Evolutionary conservation across 495 filamentous ascomycete genomes (phyloP).

Genomic region (Daldinia childiae): DNA sequence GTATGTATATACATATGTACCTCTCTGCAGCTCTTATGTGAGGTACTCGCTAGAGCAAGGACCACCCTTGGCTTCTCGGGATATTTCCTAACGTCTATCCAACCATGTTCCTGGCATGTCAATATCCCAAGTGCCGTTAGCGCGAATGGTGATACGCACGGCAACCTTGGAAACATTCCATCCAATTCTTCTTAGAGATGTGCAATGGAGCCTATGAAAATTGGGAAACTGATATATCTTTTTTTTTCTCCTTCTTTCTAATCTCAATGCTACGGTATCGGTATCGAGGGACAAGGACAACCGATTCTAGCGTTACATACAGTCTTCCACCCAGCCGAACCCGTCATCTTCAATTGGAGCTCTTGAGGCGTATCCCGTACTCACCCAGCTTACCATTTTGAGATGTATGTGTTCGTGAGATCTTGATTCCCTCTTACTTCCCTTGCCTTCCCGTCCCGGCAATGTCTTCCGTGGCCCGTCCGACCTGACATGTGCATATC

Average conservation of each 20-base stretch:
- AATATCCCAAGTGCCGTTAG: constrained; percentile 38
- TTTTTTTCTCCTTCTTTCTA: no score
- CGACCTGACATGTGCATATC: constrained; percentile 43
- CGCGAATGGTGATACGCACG: constrained; percentile 33
- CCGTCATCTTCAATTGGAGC: constrained; percentile 25
- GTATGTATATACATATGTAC: no score
- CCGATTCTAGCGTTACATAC: constrained; percentile 37
- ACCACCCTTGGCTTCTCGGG: constrained; percentile 3
- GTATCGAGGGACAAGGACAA: no score
- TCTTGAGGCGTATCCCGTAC: constrained; percentile 9
- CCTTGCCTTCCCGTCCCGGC: constrained; percentile 37
- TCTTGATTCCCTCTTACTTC: constrained; percentile 6
- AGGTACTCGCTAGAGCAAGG: constrained; percentile 1
- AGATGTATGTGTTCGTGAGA: constrained; percentile 31
- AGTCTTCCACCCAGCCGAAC: constrained; percentile 18
- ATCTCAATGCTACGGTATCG: constrained; percentile 32
- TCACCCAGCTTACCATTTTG: constrained; percentile 23
- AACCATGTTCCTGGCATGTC: constrained; percentile 39
- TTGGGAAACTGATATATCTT: constrained; percentile 10
- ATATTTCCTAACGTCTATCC: constrained; percentile 16
- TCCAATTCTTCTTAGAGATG: constrained; percentile 19
- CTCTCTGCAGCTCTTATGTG: background rate
- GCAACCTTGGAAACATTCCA: constrained; percentile 27
- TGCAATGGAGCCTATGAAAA: constrained; percentile 29
- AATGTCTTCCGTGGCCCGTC: constrained; percentile 35